Conservation (phyloP, 495 filamentous ascomycete genomes). For the Cercophora sp. region DNA sequence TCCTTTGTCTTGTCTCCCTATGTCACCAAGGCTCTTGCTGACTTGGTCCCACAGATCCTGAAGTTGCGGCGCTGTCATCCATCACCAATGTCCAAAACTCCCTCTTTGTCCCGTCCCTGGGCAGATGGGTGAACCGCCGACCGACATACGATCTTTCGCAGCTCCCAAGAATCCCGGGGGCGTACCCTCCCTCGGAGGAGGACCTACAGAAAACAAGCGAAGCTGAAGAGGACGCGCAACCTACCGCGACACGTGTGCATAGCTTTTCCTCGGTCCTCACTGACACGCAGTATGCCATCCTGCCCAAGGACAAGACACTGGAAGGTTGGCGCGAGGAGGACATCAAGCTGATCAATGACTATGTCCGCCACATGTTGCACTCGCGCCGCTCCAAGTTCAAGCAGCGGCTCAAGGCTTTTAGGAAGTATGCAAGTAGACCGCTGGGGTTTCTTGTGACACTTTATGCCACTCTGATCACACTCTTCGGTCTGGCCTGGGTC, state of each 20-base stretch:
- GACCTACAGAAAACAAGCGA: constrained; percentile 6
- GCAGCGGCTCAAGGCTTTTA: constrained; percentile 68
- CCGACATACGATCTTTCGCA: constrained; percentile 71
- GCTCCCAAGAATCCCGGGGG: constrained; percentile 20
- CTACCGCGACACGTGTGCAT: constrained; percentile 17
- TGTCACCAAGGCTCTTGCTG: background rate
- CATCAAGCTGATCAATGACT: constrained; percentile 69
- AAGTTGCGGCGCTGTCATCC: constrained; percentile 68
- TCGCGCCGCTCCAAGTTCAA: constrained; percentile 72
- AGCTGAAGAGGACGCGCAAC: constrained; percentile 6
- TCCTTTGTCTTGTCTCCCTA: background rate
- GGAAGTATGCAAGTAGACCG: constrained; percentile 66
- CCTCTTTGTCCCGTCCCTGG: constrained; percentile 69
- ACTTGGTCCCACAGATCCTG: constrained; percentile 52
- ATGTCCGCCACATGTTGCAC: constrained; percentile 78
- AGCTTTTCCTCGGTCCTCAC: constrained; percentile 45
- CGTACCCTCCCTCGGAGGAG: constrained; percentile 22
- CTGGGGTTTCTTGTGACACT: constrained; percentile 73
- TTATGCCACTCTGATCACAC: constrained; percentile 75
- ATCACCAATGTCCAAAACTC: constrained; percentile 79
- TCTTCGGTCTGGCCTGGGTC: constrained; percentile 80
- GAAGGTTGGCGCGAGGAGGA: constrained; percentile 68
- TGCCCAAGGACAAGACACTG: constrained; percentile 60
- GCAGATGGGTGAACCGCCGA: constrained; percentile 60
- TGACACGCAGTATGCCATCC: constrained; percentile 51